Evolutionary conservation across 306 rosid genomes (phyloP).

Genomic region (Cicer chorassanicum): DNA sequence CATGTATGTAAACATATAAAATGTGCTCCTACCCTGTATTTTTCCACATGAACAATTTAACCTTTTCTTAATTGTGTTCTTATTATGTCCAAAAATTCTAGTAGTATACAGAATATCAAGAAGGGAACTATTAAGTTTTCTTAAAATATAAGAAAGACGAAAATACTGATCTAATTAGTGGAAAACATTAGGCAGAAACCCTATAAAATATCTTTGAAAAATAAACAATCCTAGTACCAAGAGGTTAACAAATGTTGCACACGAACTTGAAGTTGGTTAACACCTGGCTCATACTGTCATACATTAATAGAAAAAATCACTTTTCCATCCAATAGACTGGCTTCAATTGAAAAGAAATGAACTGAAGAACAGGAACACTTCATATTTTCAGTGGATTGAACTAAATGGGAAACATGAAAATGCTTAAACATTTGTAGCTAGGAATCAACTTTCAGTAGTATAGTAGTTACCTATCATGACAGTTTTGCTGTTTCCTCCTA

Average conservation of each 20-base stretch:
- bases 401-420: constrained; percentile 30
- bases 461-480: constrained; percentile 81
- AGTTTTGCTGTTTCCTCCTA: constrained; percentile 91
- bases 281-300: constrained; percentile 30
- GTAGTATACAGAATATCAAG: constrained; percentile 14
- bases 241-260: constrained; percentile 20
- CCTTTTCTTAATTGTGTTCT: constrained; percentile 30
- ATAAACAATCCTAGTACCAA: constrained; percentile 32
- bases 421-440: constrained; percentile 15
- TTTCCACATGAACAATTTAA: constrained; percentile 26
- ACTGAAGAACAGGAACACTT: constrained; percentile 35
- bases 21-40: constrained; percentile 11
- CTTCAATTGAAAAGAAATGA: constrained; percentile 41
- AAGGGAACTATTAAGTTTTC: constrained; percentile 16
- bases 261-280: constrained; percentile 36
- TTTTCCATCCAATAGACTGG: constrained; percentile 12
- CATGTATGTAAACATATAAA: constrained; percentile 13
- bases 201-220: constrained; percentile 10
- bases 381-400: constrained; percentile 29
- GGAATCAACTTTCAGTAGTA: constrained; percentile 38
- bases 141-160: not conserved
- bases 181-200: constrained; percentile 34
- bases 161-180: constrained; percentile 32
- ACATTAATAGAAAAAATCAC: constrained; percentile 13
- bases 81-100: not conserved